These are phyloP conservation scores for Stipa capillata DNA, from an alignment of 176 grass and related monocot genomes.

Conservation along the genomic window DNA sequence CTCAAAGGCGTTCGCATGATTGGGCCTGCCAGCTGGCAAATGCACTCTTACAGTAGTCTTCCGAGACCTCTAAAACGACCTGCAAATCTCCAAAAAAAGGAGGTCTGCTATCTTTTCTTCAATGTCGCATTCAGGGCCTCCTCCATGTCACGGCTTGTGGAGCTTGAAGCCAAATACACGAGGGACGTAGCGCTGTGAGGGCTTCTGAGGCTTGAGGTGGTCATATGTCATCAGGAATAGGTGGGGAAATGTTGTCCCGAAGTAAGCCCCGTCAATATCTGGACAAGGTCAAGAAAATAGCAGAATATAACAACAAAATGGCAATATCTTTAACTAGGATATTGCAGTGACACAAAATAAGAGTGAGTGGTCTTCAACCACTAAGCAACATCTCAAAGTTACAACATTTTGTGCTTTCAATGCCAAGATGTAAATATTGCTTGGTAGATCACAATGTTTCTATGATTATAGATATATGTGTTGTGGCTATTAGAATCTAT, in stretches of 20 bases:
- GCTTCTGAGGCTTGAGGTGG: slow-evolving; percentile 64
- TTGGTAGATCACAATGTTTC: neutral
- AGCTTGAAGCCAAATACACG: slow-evolving; percentile 65
- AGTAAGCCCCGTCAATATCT: slow-evolving; percentile 63
- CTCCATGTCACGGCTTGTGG: slow-evolving; percentile 5
- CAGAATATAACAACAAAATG: slow-evolving; percentile 45
- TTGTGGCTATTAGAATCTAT: neutral
- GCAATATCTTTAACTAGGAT: neutral
- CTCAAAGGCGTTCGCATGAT: neutral
- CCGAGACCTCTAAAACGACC: neutral
- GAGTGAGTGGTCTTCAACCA: neutral
- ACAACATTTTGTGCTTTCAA: too few species aligned
- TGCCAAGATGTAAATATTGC: neutral
- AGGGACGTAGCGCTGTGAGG: slow-evolving; percentile 41
- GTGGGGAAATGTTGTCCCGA: slow-evolving; percentile 65
- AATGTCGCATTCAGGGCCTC: neutral
- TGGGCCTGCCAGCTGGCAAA: neutral
- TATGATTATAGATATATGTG: neutral
- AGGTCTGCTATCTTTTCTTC: too few species aligned
- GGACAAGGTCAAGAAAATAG: slow-evolving; percentile 49
- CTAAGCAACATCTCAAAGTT: neutral
- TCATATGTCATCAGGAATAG: slow-evolving; percentile 68
- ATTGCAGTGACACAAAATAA: neutral
- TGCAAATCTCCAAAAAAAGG: too few species aligned
- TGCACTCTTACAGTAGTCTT: neutral